Evolutionary conservation across 352 stramenopile species (phyloP).

Genomic region (Stephanocyclus meneghinianus): DNA sequence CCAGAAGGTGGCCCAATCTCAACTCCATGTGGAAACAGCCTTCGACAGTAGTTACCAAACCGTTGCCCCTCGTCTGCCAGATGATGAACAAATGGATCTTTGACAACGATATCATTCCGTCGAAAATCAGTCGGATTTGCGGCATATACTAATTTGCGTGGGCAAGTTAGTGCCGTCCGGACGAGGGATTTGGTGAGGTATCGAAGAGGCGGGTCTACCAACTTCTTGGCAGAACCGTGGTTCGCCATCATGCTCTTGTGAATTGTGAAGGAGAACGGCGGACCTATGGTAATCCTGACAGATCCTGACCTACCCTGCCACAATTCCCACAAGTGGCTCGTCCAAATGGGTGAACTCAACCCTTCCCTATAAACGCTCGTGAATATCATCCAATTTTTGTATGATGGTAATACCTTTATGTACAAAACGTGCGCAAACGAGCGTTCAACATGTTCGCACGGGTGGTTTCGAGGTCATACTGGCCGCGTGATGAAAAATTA

Average conservation of each 20-base stretch:
- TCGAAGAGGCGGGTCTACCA: constrained; percentile 15
- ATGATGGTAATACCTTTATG: no score
- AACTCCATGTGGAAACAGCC: constrained; percentile 49
- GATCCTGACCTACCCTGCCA: no score
- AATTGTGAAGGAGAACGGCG: no score
- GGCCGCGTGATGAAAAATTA: no score
- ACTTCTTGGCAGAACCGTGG: constrained; percentile 3
- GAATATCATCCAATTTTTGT: no score
- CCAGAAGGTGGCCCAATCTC: constrained; percentile 28
- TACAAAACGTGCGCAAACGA: no score
- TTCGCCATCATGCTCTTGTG: neutral
- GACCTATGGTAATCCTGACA: no score
- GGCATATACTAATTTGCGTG: constrained; percentile 58
- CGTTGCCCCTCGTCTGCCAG: constrained; percentile 44
- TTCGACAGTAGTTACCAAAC: constrained; percentile 54
- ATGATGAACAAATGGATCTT: constrained; percentile 36
- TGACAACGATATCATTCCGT: constrained; percentile 19
- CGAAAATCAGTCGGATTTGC: constrained; percentile 35
- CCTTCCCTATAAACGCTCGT: no score
- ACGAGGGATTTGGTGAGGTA: constrained; percentile 65
- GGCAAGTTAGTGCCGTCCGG: constrained; percentile 45
- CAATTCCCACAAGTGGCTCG: no score
- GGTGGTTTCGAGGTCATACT: no score
- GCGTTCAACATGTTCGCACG: no score
- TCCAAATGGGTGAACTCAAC: no score